Evolutionary conservation across 2,329 filamentous ascomycete species (phyloP), one percentile per base, ranked within the genome.

Genomic region (Bimuria novae-zelandiae): DNA sequence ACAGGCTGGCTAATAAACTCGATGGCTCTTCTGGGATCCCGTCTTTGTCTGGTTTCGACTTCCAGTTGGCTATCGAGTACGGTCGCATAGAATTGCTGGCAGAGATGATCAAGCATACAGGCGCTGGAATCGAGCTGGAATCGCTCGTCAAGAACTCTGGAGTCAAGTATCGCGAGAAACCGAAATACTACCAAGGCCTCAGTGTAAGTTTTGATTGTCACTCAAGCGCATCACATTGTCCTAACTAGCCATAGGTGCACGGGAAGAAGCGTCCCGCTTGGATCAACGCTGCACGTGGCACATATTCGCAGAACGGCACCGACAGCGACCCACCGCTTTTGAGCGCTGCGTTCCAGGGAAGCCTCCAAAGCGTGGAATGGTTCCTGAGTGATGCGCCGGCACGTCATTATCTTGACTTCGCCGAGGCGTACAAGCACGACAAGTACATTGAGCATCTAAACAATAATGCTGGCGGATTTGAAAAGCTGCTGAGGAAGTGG

Each of bases 211-310:
- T 3, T 36, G 14, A n/a, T 5, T n/a, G 14, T 16, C 4, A 17
- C 3, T 6, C 16, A 17, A 16, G 8, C n/a, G 4, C 8, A 8
- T 17, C 17, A 4, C 16, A 16, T 17, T n/a, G 8, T 12, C n/a
- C 33, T 39, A 21, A 46, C 14, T 2, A 1, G 25, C 39, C 57
- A 10, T 59, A 67, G 46, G 63, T 95, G 1, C 86, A 89, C 58
- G 89, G 90, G 2, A 85, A 84, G 70, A 92, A 92, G 72, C 79
- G 84, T 43, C 77, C 78, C 29, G 89, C 92, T 61, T 95, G 90
- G 90, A 88, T 89, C 1, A 81, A 80, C 19, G 84, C 83, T 6
- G 84, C 85, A 3, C 80, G 83, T 11, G 75, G 76, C 25, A 52
- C 56, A 3, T 52, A 53, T 30, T 50, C 51, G 3, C 33, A 57